phyloP scores from a whole-genome alignment of 192 early-diverging fungal genomes.

The Backusella liffmaniae region DNA sequence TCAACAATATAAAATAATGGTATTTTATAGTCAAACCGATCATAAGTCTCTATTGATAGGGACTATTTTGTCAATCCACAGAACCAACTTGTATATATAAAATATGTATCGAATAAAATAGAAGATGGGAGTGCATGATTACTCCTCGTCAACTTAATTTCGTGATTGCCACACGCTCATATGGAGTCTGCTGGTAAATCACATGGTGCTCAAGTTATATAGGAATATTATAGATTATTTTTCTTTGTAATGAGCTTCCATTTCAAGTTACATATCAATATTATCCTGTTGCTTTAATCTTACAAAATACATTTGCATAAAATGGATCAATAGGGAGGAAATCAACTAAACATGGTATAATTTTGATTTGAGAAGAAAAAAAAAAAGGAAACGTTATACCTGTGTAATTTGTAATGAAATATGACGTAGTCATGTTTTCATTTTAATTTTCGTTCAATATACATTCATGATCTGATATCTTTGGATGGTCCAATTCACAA shows the following conservation, averaged over 20 bases:
- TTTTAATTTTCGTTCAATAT: neutral
- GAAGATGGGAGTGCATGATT: neutral
- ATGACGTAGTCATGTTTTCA: neutral
- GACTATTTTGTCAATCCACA: too few species aligned
- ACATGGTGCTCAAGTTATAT: neutral
- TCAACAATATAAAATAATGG: too few species aligned
- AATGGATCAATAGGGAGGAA: neutral
- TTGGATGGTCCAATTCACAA: neutral
- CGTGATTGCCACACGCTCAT: neutral
- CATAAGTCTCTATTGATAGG: too few species aligned
- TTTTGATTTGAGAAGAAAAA: constrained; percentile 3
- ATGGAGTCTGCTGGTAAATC: neutral
- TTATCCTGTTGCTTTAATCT: too few species aligned
- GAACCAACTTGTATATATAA: too few species aligned
- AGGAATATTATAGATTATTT: neutral
- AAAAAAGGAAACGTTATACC: neutral
- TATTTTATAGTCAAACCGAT: too few species aligned
- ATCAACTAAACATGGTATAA: neutral
- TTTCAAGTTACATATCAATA: too few species aligned
- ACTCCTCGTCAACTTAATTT: neutral
- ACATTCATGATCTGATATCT: neutral
- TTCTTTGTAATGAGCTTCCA: neutral
- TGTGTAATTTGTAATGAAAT: neutral
- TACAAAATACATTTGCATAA: neutral
- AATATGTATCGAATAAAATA: neutral